Evolutionary conservation across 305 asterid species (phyloP).

Genomic region (Galium porrigens): DNA sequence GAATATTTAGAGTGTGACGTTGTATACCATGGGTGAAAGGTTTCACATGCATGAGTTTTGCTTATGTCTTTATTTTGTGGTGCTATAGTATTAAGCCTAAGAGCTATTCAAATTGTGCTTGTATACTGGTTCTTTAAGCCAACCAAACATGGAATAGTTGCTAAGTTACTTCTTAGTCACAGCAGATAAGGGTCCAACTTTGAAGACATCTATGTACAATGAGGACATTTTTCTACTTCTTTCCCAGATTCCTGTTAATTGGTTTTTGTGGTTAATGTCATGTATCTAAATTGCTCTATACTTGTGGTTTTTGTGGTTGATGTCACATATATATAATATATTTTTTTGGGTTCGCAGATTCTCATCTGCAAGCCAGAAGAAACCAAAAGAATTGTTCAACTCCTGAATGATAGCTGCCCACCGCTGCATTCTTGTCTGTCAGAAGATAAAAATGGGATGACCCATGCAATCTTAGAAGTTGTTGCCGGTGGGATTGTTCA

Average conservation of each 20-base stretch:
- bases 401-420: conserved; percentile 76
- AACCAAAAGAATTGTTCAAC: conserved; percentile 54
- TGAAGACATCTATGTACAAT: not conserved
- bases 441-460: conserved; percentile 98
- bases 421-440: conserved; percentile 90
- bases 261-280: conserved; percentile 1
- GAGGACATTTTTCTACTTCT: not conserved
- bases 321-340: not conserved
- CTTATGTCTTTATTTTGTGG: not conserved
- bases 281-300: not conserved
- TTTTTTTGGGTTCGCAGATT: conserved; percentile 39
- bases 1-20: not conserved
- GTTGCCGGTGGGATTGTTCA: conserved; percentile 99
- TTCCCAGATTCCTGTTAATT: not conserved
- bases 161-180: not conserved
- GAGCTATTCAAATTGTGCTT: not conserved
- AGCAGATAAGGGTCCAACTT: not conserved
- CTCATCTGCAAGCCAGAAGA: conserved; percentile 89
- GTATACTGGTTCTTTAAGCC: not conserved
- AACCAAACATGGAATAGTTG: not conserved
- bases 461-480: conserved; percentile 95
- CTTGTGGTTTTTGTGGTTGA: not conserved
- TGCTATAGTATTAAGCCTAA: not conserved
- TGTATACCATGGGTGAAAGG: not conserved
- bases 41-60: not conserved